Percentiles rank a stretch among this genome's conserved stretches.
These are phyloP conservation scores for Trichoderma koningiopsis DNA, from an alignment of 2,329 filamentous ascomycete species.

Conservation along the genomic window DNA sequence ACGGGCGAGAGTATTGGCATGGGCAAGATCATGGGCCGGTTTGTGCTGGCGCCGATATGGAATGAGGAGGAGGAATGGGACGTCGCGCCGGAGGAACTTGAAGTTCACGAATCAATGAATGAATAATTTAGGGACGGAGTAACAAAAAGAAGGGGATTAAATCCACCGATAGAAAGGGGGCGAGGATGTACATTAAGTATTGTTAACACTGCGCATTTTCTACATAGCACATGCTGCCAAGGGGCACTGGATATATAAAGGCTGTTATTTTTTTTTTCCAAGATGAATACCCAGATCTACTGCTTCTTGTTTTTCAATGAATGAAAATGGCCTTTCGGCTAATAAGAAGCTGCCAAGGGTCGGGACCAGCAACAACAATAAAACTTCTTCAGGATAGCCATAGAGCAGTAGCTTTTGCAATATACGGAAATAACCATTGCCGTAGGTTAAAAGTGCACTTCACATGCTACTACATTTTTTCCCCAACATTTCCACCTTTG, in stretches of 20 bases:
- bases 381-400: not conserved
- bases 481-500: not conserved
- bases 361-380: not conserved
- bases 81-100: conserved; percentile 43
- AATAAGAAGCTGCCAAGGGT: not conserved
- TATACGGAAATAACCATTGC: not conserved
- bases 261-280: not conserved
- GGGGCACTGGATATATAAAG: not conserved
- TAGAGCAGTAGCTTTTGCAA: not conserved
- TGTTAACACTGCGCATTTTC: not conserved
- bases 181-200: not conserved
- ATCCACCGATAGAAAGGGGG: not conserved
- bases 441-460: not conserved
- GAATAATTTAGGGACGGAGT: not conserved
- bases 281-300: not conserved
- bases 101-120: conserved; percentile 1
- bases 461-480: not conserved
- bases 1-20: conserved; percentile 60
- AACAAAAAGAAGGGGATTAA: not conserved
- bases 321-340: accelerated
- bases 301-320: not conserved
- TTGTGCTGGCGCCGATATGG: conserved; percentile 61
- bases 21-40: conserved; percentile 65
- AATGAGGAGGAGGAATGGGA: conserved; percentile 61
- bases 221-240: not conserved